Evolutionary conservation across 257 asterid species (phyloP), one percentile per base, ranked within the genome.

Genomic region (Nicotiana tabacum): DNA sequence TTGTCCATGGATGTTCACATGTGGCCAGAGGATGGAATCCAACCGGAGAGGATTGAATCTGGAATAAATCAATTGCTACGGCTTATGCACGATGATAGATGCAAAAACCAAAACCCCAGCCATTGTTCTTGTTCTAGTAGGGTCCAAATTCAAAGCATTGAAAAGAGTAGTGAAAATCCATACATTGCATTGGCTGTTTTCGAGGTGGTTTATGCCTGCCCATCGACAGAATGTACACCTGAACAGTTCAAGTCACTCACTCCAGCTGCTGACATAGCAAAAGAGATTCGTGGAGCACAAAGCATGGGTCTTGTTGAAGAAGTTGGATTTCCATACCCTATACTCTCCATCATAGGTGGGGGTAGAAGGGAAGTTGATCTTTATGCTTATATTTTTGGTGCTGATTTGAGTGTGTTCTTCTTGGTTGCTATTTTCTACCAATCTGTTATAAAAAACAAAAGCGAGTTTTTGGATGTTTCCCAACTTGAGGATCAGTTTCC

Each of bases 401-500:
- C 96, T 72, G 99, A 96, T 89, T 90, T 96, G 91, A 74, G 86
- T 24, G 98, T 94, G 84, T 96, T 96, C 93, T 96, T 96, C 87
- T 89, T 96, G 93, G 98, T 96, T 67, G 97, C 96, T 66, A 88
- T 93, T 74, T 96, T 96, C 88, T 94, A 96, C 89, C 97, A 94
- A 78, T 93, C 98, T 17, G 97, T 96, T 81, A 89, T 93, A 21
- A 96, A 94, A 84, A 96, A 96, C 81, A 94, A 94, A 88, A 94
- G 92, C 68, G 95, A 96, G 74, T 87, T 96, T 86, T 93, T 96
- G 1, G 99, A 96, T 91, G 97, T 92, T 83, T 96, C 94, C 89
- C 99, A 96, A 90, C 98, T 96, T 60, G 99, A 96, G 90, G 99
- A 96, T 86, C 99, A 96, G 89, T 96, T 96, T 83, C 98, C 98